Base-by-base conservation (phyloP, 2,329 filamentous ascomycete genomes). In the Seiridium unicorne region DNA sequence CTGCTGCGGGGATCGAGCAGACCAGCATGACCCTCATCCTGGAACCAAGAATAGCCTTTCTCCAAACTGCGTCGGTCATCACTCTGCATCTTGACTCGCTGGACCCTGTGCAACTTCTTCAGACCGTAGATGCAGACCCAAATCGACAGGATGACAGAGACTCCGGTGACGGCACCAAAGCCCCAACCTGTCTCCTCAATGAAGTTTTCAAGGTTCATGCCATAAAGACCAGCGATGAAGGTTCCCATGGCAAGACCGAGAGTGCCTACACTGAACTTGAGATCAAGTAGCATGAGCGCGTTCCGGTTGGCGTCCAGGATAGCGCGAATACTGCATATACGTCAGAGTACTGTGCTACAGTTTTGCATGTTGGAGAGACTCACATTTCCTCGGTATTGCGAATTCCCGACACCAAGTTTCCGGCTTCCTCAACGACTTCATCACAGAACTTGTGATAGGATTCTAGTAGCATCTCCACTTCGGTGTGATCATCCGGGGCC, bases 201-300 rank as follows among this genome's bases (percentile, higher is more conserved):
- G 75, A 97, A 98, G 77, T 98, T 98, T 73, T 97, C 96, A 65
- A 99, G 81, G 79, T 99, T 99, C 93, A 98, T 98, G 68, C 95
- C 95, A 82, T 98, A 99, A n/a, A 99, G 87, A n/a, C 93, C 93
- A 7, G 95, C 96, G 69, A 97, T 84, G 72, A 98, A 96, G 55
- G 95, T 97, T 59, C 95, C 95, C 72, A 93, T 92, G 58, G 92
- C 94, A 53, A 98, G 87, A n/a, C 93, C 93, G 4, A 99, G 85
- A 1, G 95, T 98, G 60, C 93, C 92, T 62, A 99, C 93, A 72
- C 91, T 95, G 78, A 98, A 97, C 73, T 96, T 97, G 68, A 99
- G 88, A 65, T 98, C 95, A 38, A 98, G 85, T 18, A 99, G 83
- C 95, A 99, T 99, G 65, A 99, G 90, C 7, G 93, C 91, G 79